Percentiles rank a stretch among this genome's conserved stretches.
Conservation (phyloP, 2,329 filamentous ascomycete species). For the Botrytis elliptica region DNA sequence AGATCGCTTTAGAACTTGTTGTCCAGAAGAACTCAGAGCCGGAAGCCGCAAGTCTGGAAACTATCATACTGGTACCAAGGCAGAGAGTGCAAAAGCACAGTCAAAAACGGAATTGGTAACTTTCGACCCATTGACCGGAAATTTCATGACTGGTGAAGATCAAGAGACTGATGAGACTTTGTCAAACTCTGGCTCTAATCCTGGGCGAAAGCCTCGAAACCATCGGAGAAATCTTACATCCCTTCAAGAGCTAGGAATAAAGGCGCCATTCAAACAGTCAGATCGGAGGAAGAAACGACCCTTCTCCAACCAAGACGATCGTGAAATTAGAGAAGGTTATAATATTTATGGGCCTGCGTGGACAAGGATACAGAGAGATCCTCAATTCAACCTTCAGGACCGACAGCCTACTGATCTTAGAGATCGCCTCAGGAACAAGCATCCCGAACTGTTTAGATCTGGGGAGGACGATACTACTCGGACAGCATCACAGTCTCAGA, state of each 20-base stretch:
- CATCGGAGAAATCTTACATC: conserved; percentile 58
- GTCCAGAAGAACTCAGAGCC: conserved; percentile 57
- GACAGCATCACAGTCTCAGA: conserved; percentile 3
- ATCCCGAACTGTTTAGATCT: conserved; percentile 52
- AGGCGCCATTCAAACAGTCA: conserved; percentile 61
- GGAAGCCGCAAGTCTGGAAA: conserved; percentile 36
- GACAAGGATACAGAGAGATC: conserved; percentile 64
- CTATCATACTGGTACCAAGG: background rate
- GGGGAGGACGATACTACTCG: background rate
- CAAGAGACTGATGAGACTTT: conserved; percentile 23
- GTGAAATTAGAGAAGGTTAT: conserved; percentile 60
- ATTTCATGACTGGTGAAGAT: conserved; percentile 46
- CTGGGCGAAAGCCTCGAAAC: conserved; percentile 51
- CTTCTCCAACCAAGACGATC: conserved; percentile 63
- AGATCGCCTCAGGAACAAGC: conserved; percentile 63
- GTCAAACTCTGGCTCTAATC: conserved; percentile 35
- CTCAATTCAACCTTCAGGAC: conserved; percentile 55
- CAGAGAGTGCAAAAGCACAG: conserved; percentile 15
- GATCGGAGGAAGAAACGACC: conserved; percentile 58
- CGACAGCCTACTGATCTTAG: conserved; percentile 63
- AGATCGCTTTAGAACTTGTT: conserved; percentile 65
- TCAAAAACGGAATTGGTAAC: conserved; percentile 43
- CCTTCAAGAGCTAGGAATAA: conserved; percentile 57
- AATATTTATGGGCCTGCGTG: conserved; percentile 61
- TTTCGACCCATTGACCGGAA: conserved; percentile 53